Base-by-base conservation (phyloP, 2,329 filamentous ascomycete species). In the Fusarium vanettenii region DNA sequence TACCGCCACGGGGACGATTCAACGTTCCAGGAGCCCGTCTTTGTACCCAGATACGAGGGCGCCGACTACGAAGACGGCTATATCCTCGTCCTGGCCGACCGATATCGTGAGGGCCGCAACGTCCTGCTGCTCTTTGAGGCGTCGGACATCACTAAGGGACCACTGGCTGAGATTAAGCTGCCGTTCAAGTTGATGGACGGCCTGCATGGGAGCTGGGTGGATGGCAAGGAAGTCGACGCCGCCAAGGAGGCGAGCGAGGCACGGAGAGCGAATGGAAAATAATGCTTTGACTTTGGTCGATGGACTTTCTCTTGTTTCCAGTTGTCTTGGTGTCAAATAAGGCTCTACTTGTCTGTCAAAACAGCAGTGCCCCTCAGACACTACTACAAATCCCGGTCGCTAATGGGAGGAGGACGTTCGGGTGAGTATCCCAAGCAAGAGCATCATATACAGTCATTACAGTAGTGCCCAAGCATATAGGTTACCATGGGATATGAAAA, bases 121-220 rank as follows among this genome's bases (percentile, higher is more conserved):
- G 60, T 50, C 5, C 20, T 63, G 60, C 29, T 63, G 45, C 41
- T 63, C 2, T 52, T 63, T 33, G 60, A 63, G 18, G 45, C 60
- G 4, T 39, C 20, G 13, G 60, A 63, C 13, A 63, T 63, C 18
- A 50, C 60, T 33, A 63, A 52, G 20, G 57, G 57, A 9, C 60
- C 41, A 1, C 11, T 63, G 11, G 60, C 60, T 8, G 45, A 50
- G 43, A 50, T 50, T 33, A 50, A 52, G 41, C 43, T 63, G 27
- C 60, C 43, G 20, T 52, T 63, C 41, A 50, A 50, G 11, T 20
- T 63, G 60, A 63, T 50, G 60, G 45, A 50, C 29, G 60, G 60
- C 13, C 20, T 63, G 29, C 60, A 63, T 39, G 60, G 60, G 39
- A 63, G 45, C 45, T 63, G 60, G 60, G 60, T 63, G 60, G 60